Base-by-base conservation (phyloP, 2,329 filamentous ascomycete genomes). In the Penicillium sp. region DNA sequence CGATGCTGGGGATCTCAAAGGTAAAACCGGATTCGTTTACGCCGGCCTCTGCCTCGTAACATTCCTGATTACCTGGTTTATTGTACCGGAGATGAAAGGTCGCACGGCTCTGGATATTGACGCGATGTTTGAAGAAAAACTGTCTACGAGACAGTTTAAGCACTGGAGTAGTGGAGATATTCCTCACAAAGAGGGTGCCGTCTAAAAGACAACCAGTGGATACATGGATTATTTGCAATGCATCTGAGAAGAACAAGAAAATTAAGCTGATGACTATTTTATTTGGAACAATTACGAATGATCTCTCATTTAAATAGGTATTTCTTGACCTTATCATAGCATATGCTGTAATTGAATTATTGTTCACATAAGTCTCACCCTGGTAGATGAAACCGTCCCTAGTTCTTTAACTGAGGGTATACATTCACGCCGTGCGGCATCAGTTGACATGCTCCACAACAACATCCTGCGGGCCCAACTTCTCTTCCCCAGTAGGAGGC, bases 31-130 rank as follows among this genome's bases (percentile, higher is more conserved):
- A 0, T 78, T 77, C 49, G 66, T 76, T 4, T 77, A 71, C 52
- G 61, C 64, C 9, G 73, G 59, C 0, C 55, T 71, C n/a, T 71
- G 67, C 54, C 5, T 70, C 0, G 2, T 74, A 0, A 68, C 56
- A 1, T 33, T 60, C 3, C 49, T 67, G 1, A 39, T 75, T 0
- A 73, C 75, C 0, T 84, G 72, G 68, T 66, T 73, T 9, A 68
- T 70, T 29, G 67, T 84, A 0, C 82, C 82, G 0, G 82, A 85
- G 61, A 83, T 81, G 68, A 79, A 78, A 63, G 77, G 77, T 3
- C 65, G 78, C 17, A 77, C 66, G 1, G 67, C 75, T 0, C 68
- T 68, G 30, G 78, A 82, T 58, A 78, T 84, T 51, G 80, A 83
- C 62, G 24, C 47, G 4, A 67, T 72, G 67, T 71, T 72, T 51